These are phyloP conservation scores for Artemisia tridentata DNA, from an alignment of 129 eudicot genomes.

Conservation along the genomic window DNA sequence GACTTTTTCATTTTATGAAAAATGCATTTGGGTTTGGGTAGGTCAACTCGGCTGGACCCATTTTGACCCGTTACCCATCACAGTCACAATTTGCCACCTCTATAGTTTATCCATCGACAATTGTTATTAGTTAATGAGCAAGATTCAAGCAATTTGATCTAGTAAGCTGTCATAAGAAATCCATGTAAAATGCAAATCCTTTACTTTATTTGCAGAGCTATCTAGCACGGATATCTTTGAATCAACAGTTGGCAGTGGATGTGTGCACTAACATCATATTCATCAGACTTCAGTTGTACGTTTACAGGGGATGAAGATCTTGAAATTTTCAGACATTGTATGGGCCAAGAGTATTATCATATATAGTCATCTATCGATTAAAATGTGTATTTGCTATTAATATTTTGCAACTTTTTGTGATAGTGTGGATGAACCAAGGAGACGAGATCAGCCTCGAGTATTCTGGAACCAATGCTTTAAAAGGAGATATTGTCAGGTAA, in stretches of 20 bases:
- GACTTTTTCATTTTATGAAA: no score
- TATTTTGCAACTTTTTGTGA: constrained; percentile 11
- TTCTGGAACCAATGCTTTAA: constrained; percentile 94
- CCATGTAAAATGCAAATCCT: no score
- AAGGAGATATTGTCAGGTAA: constrained; percentile 94
- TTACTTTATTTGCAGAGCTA: constrained; percentile 81
- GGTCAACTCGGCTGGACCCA: no score
- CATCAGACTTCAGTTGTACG: constrained; percentile 42
- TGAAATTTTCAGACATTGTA: constrained; percentile 70
- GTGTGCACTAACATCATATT: constrained; percentile 62
- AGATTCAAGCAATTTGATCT: no score
- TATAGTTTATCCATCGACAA: no score
- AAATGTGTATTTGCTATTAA: constrained; percentile 11
- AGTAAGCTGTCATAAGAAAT: no score
- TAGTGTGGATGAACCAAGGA: constrained; percentile 97
- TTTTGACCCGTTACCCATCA: no score
- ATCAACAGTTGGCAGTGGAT: constrained; percentile 60
- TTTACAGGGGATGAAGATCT: constrained; percentile 78
- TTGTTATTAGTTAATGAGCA: no score
- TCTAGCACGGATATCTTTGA: constrained; percentile 71
- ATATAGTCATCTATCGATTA: not conserved
- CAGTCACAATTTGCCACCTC: no score
- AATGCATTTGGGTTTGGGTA: not conserved
- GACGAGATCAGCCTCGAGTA: constrained; percentile 94
- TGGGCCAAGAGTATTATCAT: constrained; percentile 27